Evolutionary conservation across 176 grass and related monocot genomes (phyloP), one percentile per base, ranked within the genome.

Genomic region (Bonia amplexicaulis): DNA sequence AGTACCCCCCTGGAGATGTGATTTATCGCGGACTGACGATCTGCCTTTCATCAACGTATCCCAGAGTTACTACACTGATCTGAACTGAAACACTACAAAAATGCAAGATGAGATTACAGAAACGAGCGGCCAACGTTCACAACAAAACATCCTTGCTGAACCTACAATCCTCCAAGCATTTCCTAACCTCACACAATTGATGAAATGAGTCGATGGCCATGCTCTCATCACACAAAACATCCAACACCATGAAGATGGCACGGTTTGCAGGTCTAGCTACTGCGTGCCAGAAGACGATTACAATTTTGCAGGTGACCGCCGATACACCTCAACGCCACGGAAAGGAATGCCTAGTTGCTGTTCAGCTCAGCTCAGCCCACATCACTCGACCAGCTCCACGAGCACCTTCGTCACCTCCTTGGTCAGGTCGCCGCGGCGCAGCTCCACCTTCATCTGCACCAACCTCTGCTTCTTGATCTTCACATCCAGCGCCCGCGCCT

Each of bases 381-480:
- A 40, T 77, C 54, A 87, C 11, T 91, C 20, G n/a, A 66, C 1
- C n/a, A 85, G 39, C 7, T 83, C 78, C 9, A 80, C 4, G 9
- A 90, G 66, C 11, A 41, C 25, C 85, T 72, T 95, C 26, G 69
- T 76, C 8, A 89, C 77, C 71, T 95, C 82, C 79, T 83, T 88
- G 23, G 1, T 35, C 33, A 90, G 52, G 49, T 88, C 85, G 1
- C 19, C 4, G 16, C 35, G 23, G 12, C 59, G 74, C 48, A 81
- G 13, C 58, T 81, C 41, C 64, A 82, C 5, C 59, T 27, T 86
- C 1, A 81, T 73, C 79, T 81, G 73, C 25, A 1, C 6, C 25
- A 70, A 6, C 76, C 57, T 80, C 19, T 74, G 83, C 80, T 42
- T 91, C 86, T 93, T 96, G 62, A 96, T 48, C 89, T 85, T 91